Percentiles rank a stretch among this genome's conserved stretches.
phyloP scores from a whole-genome alignment of 2,329 filamentous ascomycete species.

The Stagonosporopsis tanaceti region DNA sequence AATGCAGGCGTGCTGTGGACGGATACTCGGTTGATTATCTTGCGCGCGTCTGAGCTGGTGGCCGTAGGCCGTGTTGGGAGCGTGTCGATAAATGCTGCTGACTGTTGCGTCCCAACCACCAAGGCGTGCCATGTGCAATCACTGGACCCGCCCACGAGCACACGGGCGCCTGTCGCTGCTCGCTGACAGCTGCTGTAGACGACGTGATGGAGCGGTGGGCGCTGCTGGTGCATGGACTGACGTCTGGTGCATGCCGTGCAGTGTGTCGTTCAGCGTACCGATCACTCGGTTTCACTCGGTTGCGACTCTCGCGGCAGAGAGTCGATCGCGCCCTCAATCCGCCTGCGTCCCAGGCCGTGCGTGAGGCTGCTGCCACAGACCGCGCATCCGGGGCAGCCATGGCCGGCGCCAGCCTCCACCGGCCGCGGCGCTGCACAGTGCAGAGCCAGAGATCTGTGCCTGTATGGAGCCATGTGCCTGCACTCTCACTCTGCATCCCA shows the following conservation, averaged over 20 bases:
- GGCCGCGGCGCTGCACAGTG: slow-evolving; percentile 25
- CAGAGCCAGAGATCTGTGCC: slow-evolving; percentile 32
- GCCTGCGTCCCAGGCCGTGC: slow-evolving; percentile 31
- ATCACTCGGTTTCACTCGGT: slow-evolving; percentile 45
- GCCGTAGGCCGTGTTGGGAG: slow-evolving; percentile 12
- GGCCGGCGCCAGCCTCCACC: slow-evolving; percentile 30
- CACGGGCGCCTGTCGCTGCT: slow-evolving; percentile 35
- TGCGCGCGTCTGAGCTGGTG: slow-evolving; percentile 33
- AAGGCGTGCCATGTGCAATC: slow-evolving; percentile 13
- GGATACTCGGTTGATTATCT: slow-evolving; percentile 23
- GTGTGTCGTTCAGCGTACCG: slow-evolving; percentile 37
- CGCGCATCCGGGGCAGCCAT: slow-evolving; percentile 35
- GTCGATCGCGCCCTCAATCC: slow-evolving; percentile 36
- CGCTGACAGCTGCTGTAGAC: slow-evolving; percentile 40
- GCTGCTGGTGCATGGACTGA: slow-evolving; percentile 27
- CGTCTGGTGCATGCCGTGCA: slow-evolving; percentile 24
- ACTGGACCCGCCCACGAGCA: slow-evolving; percentile 23
- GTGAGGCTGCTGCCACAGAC: slow-evolving; percentile 32
- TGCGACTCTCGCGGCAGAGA: slow-evolving; percentile 29
- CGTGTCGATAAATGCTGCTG: slow-evolving; percentile 17
- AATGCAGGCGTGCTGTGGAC: slow-evolving; percentile 23
- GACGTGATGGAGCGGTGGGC: slow-evolving; percentile 9
- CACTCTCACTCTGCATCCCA: slow-evolving; percentile 15
- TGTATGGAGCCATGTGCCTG: slow-evolving; percentile 31
- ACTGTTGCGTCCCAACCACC: slow-evolving; percentile 17